Percentiles rank a stretch among this genome's conserved stretches.
Conservation (phyloP, 805 yeast genomes). For the Sugiyamaella boreocaroliniensis region DNA sequence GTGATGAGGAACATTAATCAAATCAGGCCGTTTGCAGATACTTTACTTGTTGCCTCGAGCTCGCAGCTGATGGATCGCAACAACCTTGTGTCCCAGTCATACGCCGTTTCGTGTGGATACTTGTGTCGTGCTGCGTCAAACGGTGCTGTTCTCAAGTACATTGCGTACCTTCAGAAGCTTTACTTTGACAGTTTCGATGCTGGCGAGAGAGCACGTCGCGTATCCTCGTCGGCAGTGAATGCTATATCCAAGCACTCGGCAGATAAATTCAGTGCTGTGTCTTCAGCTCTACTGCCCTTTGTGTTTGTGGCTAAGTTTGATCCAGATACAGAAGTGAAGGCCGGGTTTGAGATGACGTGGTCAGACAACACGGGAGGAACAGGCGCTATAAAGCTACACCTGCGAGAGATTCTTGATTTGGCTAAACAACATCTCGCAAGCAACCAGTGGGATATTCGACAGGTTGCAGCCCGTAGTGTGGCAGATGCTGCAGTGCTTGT, state of each 20-base stretch:
- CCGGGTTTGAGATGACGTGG: slow-evolving; percentile 63
- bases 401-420: slow-evolving; percentile 57
- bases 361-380: slow-evolving; percentile 68
- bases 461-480: slow-evolving; percentile 50
- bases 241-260: slow-evolving; percentile 63
- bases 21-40: slow-evolving; percentile 49
- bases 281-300: slow-evolving; percentile 66
- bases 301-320: slow-evolving; percentile 75
- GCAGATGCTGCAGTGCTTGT: slow-evolving; percentile 26
- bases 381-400: slow-evolving; percentile 61
- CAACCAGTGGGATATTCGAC: slow-evolving; percentile 52
- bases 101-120: slow-evolving; percentile 75
- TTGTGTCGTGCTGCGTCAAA: slow-evolving; percentile 55
- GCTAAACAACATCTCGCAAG: slow-evolving; percentile 47
- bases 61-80: slow-evolving; percentile 64
- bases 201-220: slow-evolving; percentile 40
- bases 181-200: slow-evolving; percentile 54
- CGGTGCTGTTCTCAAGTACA: slow-evolving; percentile 47
- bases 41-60: slow-evolving; percentile 50
- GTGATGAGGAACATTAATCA: slow-evolving; percentile 48
- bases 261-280: slow-evolving; percentile 55
- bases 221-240: slow-evolving; percentile 57
- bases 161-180: slow-evolving; percentile 41
- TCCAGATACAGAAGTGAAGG: slow-evolving; percentile 38
- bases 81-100: slow-evolving; percentile 64